Evolutionary conservation across 2,329 filamentous ascomycete species (phyloP).

Genomic region (Colletotrichum australisinense): DNA sequence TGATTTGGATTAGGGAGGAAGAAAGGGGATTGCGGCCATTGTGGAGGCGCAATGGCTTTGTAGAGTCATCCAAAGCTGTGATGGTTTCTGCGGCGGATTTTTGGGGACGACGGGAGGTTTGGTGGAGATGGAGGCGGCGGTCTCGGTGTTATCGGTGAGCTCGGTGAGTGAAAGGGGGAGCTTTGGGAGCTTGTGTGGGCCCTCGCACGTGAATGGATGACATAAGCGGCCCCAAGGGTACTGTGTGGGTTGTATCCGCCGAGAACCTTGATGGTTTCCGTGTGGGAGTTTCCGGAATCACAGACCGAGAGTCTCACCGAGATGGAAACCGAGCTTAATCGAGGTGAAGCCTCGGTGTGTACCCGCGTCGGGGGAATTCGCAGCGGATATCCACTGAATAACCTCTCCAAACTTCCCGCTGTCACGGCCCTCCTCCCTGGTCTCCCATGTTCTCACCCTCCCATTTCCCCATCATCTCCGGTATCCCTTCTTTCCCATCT

Average conservation of each 20-base stretch:
- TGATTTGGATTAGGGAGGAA: conserved; percentile 22
- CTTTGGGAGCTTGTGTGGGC: conserved; percentile 18
- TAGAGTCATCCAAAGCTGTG: conserved; percentile 48
- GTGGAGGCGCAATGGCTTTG: conserved; percentile 44
- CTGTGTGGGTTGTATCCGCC: accelerated
- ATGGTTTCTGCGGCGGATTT: conserved; percentile 62
- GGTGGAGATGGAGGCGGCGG: conserved; percentile 12
- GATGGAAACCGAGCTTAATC: accelerated
- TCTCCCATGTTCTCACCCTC: conserved; percentile 8
- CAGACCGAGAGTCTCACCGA: not conserved
- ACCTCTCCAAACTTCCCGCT: conserved; percentile 33
- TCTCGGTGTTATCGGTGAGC: conserved; percentile 33
- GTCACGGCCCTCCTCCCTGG: conserved; percentile 18
- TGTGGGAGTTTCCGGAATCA: not conserved
- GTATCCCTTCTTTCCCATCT: not conserved
- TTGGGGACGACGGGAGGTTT: conserved; percentile 47
- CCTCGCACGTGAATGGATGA: not conserved
- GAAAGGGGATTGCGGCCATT: conserved; percentile 42
- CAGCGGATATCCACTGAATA: conserved; percentile 32
- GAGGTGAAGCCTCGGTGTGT: not conserved
- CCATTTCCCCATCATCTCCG: not conserved
- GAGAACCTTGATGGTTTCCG: not conserved
- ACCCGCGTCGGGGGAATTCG: conserved; percentile 15
- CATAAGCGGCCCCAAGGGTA: not conserved
- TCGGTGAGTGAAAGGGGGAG: conserved; percentile 10